A percentile compares a stretch with the other conserved stretches of the same genome.
Evolutionary conservation across 2,329 filamentous ascomycete genomes (phyloP).

Genomic region (Clarireedia monteithiana): DNA sequence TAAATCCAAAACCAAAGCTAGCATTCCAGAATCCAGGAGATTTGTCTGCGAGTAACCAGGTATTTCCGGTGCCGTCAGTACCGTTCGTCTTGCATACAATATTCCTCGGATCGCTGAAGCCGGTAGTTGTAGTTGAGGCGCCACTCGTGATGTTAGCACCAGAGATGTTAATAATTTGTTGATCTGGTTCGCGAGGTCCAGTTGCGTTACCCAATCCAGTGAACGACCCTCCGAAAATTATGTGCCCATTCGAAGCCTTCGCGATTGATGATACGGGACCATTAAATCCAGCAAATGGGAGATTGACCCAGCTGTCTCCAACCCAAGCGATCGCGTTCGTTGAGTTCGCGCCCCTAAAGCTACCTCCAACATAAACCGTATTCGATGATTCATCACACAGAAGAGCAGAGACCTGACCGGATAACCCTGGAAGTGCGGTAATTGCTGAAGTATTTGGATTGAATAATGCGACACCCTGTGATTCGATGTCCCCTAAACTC

Average conservation of each 20-base stretch:
- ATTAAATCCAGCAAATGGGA: constrained; percentile 93
- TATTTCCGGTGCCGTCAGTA: constrained; percentile 61
- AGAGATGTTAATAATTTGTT: constrained; percentile 76
- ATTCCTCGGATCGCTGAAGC: constrained; percentile 68
- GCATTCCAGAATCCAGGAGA: constrained; percentile 77
- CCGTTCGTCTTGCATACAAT: constrained; percentile 72
- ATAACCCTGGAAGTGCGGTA: constrained; percentile 69
- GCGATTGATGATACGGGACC: constrained; percentile 81
- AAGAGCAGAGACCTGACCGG: constrained; percentile 73
- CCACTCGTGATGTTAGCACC: constrained; percentile 66
- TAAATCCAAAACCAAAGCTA: constrained; percentile 73
- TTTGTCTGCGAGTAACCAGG: constrained; percentile 74
- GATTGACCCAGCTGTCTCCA: constrained; percentile 61
- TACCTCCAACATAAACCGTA: constrained; percentile 86
- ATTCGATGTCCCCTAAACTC: constrained; percentile 68
- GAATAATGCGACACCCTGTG: constrained; percentile 73
- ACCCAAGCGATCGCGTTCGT: constrained; percentile 86
- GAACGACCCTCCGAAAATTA: constrained; percentile 88
- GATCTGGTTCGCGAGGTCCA: constrained; percentile 54
- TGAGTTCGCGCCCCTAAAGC: constrained; percentile 71
- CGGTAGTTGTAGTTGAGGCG: constrained; percentile 51
- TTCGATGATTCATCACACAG: constrained; percentile 71
- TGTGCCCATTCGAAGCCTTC: constrained; percentile 70
- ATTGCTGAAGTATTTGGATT: constrained; percentile 64
- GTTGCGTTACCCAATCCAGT: constrained; percentile 79